These are phyloP conservation scores for Tricholoma sp. DNA, from an alignment of 768 basidiomycete species.

Conservation along the genomic window DNA sequence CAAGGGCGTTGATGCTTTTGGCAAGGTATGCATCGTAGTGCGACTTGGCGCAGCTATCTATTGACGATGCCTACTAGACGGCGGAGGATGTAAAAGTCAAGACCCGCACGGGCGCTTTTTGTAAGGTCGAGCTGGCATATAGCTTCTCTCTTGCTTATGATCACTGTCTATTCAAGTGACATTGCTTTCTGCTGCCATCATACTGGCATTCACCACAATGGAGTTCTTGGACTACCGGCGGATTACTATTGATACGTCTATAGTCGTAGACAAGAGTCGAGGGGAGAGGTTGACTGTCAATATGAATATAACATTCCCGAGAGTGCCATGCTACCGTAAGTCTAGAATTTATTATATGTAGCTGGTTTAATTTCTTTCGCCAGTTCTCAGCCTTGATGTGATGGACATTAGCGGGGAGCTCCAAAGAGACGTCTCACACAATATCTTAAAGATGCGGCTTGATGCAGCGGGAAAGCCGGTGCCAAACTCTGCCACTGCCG, in stretches of 20 bases:
- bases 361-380: background rate
- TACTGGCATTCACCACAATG: conserved; percentile 84
- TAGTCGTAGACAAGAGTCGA: conserved; percentile 90
- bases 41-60: conserved; percentile 3
- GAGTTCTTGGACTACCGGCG: conserved; percentile 95
- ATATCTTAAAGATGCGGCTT: conserved; percentile 79
- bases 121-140: conserved; percentile 40
- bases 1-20: conserved; percentile 97
- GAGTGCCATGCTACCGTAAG: conserved; percentile 96
- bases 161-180: conserved; percentile 62
- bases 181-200: conserved; percentile 85
- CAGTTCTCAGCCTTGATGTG: conserved; percentile 93
- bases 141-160: background rate
- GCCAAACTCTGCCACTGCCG: conserved; percentile 47
- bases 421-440: conserved; percentile 87
- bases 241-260: conserved; percentile 82
- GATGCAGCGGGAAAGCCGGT: conserved; percentile 55
- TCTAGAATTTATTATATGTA: conserved; percentile 10
- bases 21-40: conserved; percentile 64
- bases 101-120: conserved; percentile 87
- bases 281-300: conserved; percentile 92
- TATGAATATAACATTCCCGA: conserved; percentile 91
- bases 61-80: conserved; percentile 50
- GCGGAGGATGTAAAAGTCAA: conserved; percentile 99
- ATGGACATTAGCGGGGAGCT: conserved; percentile 98